Percentiles rank a stretch among this genome's conserved stretches.
Conservation (phyloP, 1,284 basidiomycete genomes). For the Anthracocystis panici-leucophaei region DNA sequence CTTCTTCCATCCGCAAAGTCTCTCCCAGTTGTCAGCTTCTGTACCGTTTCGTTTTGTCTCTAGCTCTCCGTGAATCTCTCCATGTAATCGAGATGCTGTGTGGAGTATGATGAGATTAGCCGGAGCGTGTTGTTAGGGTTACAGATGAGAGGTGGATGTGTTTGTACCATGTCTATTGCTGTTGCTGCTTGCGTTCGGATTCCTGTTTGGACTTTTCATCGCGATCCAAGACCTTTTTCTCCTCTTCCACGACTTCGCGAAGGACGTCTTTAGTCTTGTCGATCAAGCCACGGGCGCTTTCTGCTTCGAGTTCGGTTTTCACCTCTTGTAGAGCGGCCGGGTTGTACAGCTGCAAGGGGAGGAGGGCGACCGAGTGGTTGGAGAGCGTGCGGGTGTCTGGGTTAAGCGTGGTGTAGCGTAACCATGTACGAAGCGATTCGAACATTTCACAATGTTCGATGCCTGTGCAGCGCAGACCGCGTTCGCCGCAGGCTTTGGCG, state of each 20-base stretch:
- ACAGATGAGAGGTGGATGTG: conserved; percentile 6
- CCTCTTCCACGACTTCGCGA: conserved; percentile 56
- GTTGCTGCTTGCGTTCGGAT: conserved; percentile 24
- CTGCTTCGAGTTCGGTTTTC: conserved; percentile 28
- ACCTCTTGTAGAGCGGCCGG: conserved; percentile 20
- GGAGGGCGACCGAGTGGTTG: conserved; percentile 30
- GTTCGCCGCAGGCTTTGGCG: conserved; percentile 55
- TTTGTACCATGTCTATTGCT: not conserved
- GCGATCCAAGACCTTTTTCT: conserved; percentile 43
- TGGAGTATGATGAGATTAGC: conserved; percentile 6
- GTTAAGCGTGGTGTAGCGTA: conserved; percentile 37
- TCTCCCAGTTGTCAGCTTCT: too few species aligned
- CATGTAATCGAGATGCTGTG: not conserved
- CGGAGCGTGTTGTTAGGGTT: not conserved
- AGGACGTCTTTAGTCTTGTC: conserved; percentile 61
- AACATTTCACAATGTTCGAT: conserved; percentile 36
- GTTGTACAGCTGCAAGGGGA: conserved; percentile 54
- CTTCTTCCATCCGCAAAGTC: not conserved
- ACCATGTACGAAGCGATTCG: conserved; percentile 37
- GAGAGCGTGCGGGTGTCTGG: conserved; percentile 18
- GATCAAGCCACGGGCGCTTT: conserved; percentile 38
- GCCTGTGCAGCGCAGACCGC: conserved; percentile 51
- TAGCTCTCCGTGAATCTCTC: too few species aligned
- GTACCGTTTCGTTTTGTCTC: too few species aligned
- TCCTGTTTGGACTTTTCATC: conserved; percentile 25